A percentile compares a stretch with the other conserved stretches of the same genome.
Evolutionary conservation across 2,329 filamentous ascomycete genomes (phyloP).

Genomic region (Cadophora gregata): DNA sequence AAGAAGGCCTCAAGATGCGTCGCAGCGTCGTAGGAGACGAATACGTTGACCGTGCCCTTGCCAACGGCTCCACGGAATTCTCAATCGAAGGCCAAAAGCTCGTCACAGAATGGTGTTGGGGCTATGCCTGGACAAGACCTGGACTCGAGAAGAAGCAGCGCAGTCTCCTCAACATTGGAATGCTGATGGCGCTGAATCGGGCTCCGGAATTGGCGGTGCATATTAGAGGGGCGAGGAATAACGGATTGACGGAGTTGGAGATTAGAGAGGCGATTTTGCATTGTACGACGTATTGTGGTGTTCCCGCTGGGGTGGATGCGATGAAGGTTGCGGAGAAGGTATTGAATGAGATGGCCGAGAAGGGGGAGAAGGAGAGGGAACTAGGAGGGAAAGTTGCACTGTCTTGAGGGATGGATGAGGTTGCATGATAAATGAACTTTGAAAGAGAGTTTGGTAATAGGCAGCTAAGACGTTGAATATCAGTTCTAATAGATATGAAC

Average conservation of each 20-base stretch:
- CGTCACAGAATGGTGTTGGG: conserved; percentile 70
- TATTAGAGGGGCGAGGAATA: conserved; percentile 66
- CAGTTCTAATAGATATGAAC: no score
- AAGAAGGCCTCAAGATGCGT: conserved; percentile 65
- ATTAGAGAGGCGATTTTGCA: conserved; percentile 64
- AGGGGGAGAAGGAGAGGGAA: conserved; percentile 28
- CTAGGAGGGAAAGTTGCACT: conserved; percentile 17
- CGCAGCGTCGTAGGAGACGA: conserved; percentile 64
- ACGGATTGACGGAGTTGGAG: conserved; percentile 65
- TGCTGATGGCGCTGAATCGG: conserved; percentile 67
- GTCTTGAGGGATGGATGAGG: neutral
- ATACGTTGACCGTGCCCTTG: conserved; percentile 63
- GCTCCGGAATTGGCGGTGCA: conserved; percentile 65
- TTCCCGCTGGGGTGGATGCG: conserved; percentile 52
- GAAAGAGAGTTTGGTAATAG: no score
- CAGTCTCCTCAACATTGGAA: conserved; percentile 67
- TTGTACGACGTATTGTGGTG: conserved; percentile 52
- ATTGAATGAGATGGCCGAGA: conserved; percentile 41
- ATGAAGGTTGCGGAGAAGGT: conserved; percentile 44
- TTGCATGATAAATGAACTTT: no score
- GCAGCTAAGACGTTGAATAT: no score
- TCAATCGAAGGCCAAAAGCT: conserved; percentile 65
- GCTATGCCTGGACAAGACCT: conserved; percentile 66
- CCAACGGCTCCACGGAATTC: conserved; percentile 63
- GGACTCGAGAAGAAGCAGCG: conserved; percentile 66